Base-by-base conservation (phyloP, 1,284 basidiomycete genomes). In the Pascua guehoae region DNA sequence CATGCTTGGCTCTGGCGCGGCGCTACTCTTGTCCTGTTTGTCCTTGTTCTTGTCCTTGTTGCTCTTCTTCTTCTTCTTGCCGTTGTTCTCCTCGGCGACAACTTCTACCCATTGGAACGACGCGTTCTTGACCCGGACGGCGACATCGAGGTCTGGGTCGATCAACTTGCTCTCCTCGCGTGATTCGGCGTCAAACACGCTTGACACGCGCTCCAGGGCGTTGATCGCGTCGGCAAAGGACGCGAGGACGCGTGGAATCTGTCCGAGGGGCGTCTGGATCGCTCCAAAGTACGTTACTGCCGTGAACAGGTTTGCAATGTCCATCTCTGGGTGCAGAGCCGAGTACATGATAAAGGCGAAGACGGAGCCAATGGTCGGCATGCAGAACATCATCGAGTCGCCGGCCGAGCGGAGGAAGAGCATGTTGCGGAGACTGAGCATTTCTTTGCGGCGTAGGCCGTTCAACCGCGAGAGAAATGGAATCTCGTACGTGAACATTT, bases 271-370 rank as follows among this genome's bases (percentile, higher is more conserved):
- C 1, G 37, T 38, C 38, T 32, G 47, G 16, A 49, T 15, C 17
- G 14, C 84, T 65, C 87, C 86, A 80, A 91, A 88, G 58, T 87
- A 80, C 60, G 88, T 85, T 14, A 91, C 74, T 12, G 85, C 84
- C n/a, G 83, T 82, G 75, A 91, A 91, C 59, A 91, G 86, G 64
- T 83, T 81, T 2, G 86, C 85, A 9, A 88, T 78, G 63, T 85
- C 82, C 41, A 89, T 81, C 4, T 80, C 66, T 16, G 49, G 41
- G 16, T 69, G 89, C 85, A 2, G 85, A 85, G 32, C 79, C 84
- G 11, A 86, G 74, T 89, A 90, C 0, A 86, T 86, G 67, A 90
- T 83, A 71, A 91, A 89, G 4, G 88, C 41, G 16, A 51, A 51
- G 32, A 51, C 49, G 32, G 49, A 88, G 85, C 53, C 46, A 16